phyloP scores from a whole-genome alignment of 305 asterid species.

The Solanum hybrid region DNA sequence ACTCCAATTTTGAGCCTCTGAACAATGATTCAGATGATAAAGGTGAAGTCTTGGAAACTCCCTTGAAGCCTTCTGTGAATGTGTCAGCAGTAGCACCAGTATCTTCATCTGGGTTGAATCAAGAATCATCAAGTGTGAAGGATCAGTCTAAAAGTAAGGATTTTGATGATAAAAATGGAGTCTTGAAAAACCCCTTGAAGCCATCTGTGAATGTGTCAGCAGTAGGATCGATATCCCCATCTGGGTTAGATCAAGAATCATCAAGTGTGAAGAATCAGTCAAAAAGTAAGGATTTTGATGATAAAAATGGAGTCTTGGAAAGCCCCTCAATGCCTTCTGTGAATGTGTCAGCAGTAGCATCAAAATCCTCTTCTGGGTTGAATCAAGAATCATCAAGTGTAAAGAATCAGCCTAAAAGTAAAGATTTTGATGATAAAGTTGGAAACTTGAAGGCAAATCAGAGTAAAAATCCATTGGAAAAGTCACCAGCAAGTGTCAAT shows the following conservation, averaged over 20 bases:
- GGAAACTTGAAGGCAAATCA: constrained; percentile 34
- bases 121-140: constrained; percentile 8
- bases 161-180: constrained; percentile 14
- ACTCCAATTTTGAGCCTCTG: constrained; percentile 1
- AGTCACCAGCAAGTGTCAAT: constrained; percentile 9
- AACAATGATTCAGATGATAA: constrained; percentile 5
- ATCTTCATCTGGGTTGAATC: constrained; percentile 16
- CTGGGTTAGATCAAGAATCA: constrained; percentile 11
- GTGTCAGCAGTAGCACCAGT: constrained; percentile 5
- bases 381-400: constrained; percentile 9
- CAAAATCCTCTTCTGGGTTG: constrained; percentile 13
- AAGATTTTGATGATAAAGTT: constrained; percentile 13
- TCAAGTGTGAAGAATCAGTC: constrained; percentile 17
- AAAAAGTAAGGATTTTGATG: constrained; percentile 4
- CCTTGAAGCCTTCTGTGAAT: not conserved
- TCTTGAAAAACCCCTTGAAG: constrained; percentile 12
- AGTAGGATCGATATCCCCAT: constrained; percentile 10
- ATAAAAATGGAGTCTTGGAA: constrained; percentile 6
- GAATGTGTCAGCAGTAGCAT: not conserved
- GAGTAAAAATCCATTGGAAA: constrained; percentile 17
- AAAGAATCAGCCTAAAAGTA: constrained; percentile 17
- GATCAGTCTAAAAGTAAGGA: constrained; percentile 12
- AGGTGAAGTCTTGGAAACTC: constrained; percentile 25
- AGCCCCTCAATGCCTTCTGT: not conserved
- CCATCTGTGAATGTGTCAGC: not conserved